Conservation (phyloP, 2,329 filamentous ascomycete species). For the Diaporthe citrichinensis region DNA sequence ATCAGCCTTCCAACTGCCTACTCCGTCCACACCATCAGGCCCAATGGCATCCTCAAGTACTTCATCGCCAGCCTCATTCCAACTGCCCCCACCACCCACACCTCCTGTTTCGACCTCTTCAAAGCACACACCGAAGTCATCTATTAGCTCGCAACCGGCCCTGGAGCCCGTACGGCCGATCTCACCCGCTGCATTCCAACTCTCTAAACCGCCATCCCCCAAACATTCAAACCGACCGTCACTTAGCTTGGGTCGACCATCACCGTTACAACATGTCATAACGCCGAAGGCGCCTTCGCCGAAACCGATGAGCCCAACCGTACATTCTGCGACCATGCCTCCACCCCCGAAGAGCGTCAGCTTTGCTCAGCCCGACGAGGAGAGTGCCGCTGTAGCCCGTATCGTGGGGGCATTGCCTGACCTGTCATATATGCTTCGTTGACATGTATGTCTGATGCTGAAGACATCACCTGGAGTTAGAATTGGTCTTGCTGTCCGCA, state of each 20-base stretch:
- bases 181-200: slow-evolving; percentile 28
- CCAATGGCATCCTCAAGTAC: not conserved
- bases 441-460: slow-evolving; percentile 29
- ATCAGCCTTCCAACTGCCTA: slow-evolving; percentile 4
- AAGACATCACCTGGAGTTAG: slow-evolving; percentile 6
- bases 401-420: slow-evolving; percentile 50
- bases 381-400: slow-evolving; percentile 40
- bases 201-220: slow-evolving; percentile 25
- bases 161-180: slow-evolving; percentile 1
- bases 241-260: slow-evolving; percentile 37
- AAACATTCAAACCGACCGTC: slow-evolving; percentile 37
- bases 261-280: slow-evolving; percentile 36
- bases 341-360: slow-evolving; percentile 17
- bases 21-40: slow-evolving; percentile 21
- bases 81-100: slow-evolving; percentile 23
- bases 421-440: slow-evolving; percentile 54
- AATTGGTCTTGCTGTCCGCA: slow-evolving; percentile 27
- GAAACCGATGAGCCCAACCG: slow-evolving; percentile 15
- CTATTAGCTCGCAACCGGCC: slow-evolving; percentile 17
- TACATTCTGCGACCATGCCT: not conserved
- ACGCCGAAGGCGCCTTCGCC: slow-evolving; percentile 31
- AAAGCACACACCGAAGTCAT: slow-evolving; percentile 35
- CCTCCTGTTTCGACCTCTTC: slow-evolving; percentile 15
- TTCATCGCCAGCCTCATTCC: slow-evolving; percentile 26
- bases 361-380: slow-evolving; percentile 34